These are phyloP conservation scores for Quercus engelmannii DNA, from an alignment of 306 rosid genomes.

Conservation along the genomic window DNA sequence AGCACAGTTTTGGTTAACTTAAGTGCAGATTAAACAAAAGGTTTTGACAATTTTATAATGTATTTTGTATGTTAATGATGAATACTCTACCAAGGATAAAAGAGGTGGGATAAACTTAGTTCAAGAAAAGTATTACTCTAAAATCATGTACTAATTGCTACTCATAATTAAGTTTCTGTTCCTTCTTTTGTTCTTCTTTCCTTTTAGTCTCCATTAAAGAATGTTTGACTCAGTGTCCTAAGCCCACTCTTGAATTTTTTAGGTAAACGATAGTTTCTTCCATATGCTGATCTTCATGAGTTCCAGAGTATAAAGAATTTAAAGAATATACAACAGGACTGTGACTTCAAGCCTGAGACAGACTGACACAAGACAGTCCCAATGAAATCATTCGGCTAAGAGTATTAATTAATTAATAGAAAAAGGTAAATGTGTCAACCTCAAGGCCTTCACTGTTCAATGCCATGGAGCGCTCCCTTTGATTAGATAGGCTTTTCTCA, in stretches of 20 bases:
- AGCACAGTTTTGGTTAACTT: background rate
- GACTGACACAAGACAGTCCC: background rate
- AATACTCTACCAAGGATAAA: background rate
- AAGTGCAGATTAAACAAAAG: background rate
- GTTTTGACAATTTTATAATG: background rate
- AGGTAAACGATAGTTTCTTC: background rate
- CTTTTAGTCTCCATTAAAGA: background rate
- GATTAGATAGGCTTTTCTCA: conserved; percentile 72
- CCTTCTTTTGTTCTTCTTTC: background rate
- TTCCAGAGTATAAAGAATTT: background rate
- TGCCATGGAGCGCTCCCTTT: conserved; percentile 87
- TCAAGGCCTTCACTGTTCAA: conserved; percentile 98
- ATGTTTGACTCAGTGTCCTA: background rate
- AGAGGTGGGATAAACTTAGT: background rate
- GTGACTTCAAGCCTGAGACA: background rate
- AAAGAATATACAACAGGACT: background rate
- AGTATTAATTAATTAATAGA: conserved; percentile 8
- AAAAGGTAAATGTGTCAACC: conserved; percentile 47
- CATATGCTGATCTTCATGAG: background rate
- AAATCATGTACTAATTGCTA: background rate
- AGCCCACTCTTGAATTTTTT: background rate
- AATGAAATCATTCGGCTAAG: conserved; percentile 7
- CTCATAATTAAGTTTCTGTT: background rate
- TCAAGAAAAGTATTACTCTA: background rate
- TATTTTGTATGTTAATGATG: background rate